These are phyloP conservation scores for Melanomma pulvis-pyrius DNA, from an alignment of 495 filamentous ascomycete species.

Conservation along the genomic window DNA sequence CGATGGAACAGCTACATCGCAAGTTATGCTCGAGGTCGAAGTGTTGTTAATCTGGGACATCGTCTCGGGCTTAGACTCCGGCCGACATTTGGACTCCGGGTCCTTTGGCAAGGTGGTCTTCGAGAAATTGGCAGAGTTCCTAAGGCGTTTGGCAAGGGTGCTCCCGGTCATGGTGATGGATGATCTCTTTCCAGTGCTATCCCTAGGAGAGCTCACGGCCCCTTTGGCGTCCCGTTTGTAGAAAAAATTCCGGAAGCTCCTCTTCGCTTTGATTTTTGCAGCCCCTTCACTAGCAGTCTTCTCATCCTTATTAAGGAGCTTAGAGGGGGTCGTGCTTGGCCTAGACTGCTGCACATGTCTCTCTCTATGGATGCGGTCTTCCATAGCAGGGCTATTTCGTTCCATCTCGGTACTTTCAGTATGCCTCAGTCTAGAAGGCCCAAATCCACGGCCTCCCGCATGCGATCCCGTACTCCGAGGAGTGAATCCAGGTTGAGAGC, in stretches of 20 bases:
- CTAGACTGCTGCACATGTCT: neutral
- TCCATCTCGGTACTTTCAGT: neutral
- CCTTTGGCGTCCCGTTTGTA: constrained; percentile 13
- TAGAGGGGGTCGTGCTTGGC: neutral
- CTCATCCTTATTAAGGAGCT: neutral
- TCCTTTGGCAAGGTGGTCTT: neutral
- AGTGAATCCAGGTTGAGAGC: neutral
- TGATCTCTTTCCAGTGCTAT: constrained; percentile 4
- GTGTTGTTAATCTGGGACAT: neutral
- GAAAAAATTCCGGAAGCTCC: constrained; percentile 23
- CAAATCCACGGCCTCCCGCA: neutral
- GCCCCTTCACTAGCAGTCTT: neutral
- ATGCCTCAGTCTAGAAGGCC: neutral
- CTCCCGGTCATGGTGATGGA: constrained; percentile 7
- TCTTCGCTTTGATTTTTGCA: constrained; percentile 11
- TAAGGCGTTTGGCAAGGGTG: constrained; percentile 13
- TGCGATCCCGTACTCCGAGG: neutral
- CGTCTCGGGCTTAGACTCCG: neutral
- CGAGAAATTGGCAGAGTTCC: constrained; percentile 9
- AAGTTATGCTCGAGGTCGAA: neutral
- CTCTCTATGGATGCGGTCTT: neutral
- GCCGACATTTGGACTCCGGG: neutral
- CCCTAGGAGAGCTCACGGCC: neutral
- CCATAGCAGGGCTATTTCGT: neutral
- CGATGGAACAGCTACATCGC: neutral